These are phyloP conservation scores for Malus asiatica DNA, from an alignment of 306 rosid genomes.

Conservation along the genomic window DNA sequence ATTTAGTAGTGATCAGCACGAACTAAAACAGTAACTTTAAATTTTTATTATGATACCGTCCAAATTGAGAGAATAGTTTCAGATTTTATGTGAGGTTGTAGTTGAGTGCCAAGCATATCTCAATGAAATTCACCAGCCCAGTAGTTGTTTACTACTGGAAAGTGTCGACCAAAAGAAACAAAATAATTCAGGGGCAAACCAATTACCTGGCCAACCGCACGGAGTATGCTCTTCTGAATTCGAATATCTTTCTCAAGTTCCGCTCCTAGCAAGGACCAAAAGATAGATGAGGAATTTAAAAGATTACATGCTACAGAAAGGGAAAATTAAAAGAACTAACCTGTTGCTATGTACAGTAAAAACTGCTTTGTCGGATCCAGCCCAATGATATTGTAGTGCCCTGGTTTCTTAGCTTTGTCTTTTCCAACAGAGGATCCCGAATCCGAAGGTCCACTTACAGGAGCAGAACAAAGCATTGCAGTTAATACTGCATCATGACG, in stretches of 20 bases:
- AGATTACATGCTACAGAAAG: neutral
- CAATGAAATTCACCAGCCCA: constrained; percentile 2
- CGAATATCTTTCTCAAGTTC: constrained; percentile 87
- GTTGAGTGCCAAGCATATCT: neutral
- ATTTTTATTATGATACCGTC: neutral
- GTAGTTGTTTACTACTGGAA: neutral
- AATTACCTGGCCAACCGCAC: constrained; percentile 81
- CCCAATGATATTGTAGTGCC: constrained; percentile 75
- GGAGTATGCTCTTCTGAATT: constrained; percentile 74
- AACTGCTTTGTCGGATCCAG: constrained; percentile 84
- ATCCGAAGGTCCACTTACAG: constrained; percentile 77
- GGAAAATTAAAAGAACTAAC: constrained; percentile 32
- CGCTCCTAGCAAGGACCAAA: constrained; percentile 47
- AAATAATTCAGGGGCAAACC: neutral
- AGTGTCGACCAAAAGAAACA: neutral
- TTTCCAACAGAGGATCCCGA: constrained; percentile 82
- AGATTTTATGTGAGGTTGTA: neutral
- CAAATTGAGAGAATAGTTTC: neutral
- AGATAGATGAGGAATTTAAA: constrained; percentile 17
- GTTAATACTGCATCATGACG: constrained; percentile 90
- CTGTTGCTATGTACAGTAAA: constrained; percentile 78
- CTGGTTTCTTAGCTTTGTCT: constrained; percentile 84
- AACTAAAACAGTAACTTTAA: neutral
- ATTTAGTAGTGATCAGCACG: neutral
- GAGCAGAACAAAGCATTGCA: constrained; percentile 87